Conservation (phyloP, 2,329 filamentous ascomycete species). For the Knoxdaviesia capensis region DNA sequence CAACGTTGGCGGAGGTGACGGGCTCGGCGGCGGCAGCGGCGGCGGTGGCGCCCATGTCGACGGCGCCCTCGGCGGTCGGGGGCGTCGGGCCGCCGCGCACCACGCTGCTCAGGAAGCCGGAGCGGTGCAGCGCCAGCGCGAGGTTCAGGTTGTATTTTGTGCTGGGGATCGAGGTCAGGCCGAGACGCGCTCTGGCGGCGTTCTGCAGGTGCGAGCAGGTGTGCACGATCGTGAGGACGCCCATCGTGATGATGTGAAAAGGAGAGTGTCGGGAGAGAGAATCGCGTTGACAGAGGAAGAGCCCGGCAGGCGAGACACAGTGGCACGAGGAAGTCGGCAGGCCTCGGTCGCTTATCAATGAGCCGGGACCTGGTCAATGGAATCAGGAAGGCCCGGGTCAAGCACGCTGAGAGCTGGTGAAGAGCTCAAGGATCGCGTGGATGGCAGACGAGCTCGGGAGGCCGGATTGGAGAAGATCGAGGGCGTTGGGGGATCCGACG, state of each 20-base stretch:
- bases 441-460: too few relatives aligned
- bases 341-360: too few relatives aligned
- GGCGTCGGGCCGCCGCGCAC: slow-evolving; percentile 45
- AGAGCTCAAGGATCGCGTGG: too few relatives aligned
- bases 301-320: too few relatives aligned
- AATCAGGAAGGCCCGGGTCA: too few relatives aligned
- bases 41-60: slow-evolving; percentile 24
- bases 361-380: too few relatives aligned
- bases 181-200: slow-evolving; percentile 63
- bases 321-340: too few relatives aligned
- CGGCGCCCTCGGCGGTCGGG: slow-evolving; percentile 24
- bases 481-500: too few relatives aligned
- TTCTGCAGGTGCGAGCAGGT: slow-evolving; percentile 87
- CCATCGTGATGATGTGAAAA: slow-evolving; percentile 2
- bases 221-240: slow-evolving; percentile 51
- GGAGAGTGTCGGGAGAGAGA: not conserved
- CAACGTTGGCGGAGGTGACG: slow-evolving; percentile 50
- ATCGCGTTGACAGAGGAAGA: too few relatives aligned
- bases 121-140: slow-evolving; percentile 57
- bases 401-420: too few relatives aligned
- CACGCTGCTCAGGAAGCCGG: slow-evolving; percentile 65
- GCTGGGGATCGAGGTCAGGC: slow-evolving; percentile 64
- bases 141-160: slow-evolving; percentile 58
- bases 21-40: slow-evolving; percentile 27
- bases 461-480: too few relatives aligned